phyloP scores from a whole-genome alignment of 2,329 filamentous ascomycete species.

The Metarhizium brunneum region DNA sequence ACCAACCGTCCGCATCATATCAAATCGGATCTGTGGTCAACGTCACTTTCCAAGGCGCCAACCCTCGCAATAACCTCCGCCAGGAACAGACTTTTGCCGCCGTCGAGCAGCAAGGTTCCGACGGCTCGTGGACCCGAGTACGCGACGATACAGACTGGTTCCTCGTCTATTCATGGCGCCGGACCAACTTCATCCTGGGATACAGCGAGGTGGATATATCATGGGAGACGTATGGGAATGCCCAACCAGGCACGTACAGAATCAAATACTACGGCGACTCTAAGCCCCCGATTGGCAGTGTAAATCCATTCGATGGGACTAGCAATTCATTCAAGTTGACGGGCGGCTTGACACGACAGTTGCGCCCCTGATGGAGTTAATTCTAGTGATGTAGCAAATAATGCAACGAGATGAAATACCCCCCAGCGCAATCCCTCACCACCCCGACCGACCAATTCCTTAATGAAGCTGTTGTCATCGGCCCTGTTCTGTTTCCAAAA shows the following conservation, averaged over 20 bases:
- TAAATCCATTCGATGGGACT: conserved; percentile 13
- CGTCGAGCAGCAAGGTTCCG: conserved; percentile 52
- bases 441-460: neutral
- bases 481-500: neutral
- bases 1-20: conserved; percentile 45
- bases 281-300: conserved; percentile 46
- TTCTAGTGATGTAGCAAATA: neutral
- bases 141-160: conserved; percentile 75
- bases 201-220: conserved; percentile 69
- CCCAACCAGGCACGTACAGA: conserved; percentile 60
- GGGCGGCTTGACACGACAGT: neutral
- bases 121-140: conserved; percentile 51
- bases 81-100: conserved; percentile 70
- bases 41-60: conserved; percentile 73
- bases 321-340: conserved; percentile 12
- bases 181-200: conserved; percentile 59
- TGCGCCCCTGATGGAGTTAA: neutral
- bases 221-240: conserved; percentile 55
- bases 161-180: conserved; percentile 70
- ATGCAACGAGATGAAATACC: neutral
- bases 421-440: neutral
- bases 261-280: conserved; percentile 78
- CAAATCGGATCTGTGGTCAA: conserved; percentile 50
- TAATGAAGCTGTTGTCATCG: neutral
- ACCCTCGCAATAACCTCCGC: conserved; percentile 79